Evolutionary conservation across 2,329 filamentous ascomycete species (phyloP).

Genomic region (Chaetomium olivaceum): DNA sequence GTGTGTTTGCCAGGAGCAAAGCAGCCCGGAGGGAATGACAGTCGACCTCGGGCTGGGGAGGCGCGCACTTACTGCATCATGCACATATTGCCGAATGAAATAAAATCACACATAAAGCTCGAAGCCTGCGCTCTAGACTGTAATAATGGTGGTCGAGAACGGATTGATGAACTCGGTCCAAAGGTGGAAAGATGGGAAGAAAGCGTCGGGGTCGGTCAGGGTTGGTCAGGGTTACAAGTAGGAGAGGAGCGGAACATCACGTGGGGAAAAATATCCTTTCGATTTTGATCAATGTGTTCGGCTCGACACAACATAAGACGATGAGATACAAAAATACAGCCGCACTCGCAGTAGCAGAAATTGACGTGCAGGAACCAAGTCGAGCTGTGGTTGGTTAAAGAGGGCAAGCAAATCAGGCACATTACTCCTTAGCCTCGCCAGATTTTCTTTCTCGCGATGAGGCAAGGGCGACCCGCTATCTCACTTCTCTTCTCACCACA

Average conservation of each 20-base stretch:
- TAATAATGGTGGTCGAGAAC: background rate
- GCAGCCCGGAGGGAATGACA: background rate
- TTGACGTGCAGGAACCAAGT: background rate
- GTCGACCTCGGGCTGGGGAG: background rate
- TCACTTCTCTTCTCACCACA: background rate
- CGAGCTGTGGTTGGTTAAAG: background rate
- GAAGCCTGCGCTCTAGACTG: background rate
- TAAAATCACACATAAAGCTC: background rate
- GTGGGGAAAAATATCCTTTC: background rate
- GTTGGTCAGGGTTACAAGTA: background rate
- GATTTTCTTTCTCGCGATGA: slow-evolving; percentile 8
- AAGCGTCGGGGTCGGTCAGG: background rate
- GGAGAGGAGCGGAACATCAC: background rate
- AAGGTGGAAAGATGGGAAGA: background rate
- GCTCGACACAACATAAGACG: background rate
- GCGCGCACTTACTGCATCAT: background rate
- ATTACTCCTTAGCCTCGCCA: background rate
- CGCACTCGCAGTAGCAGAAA: background rate
- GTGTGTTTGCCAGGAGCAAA: slow-evolving; percentile 25
- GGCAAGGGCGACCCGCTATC: background rate
- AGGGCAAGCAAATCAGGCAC: background rate
- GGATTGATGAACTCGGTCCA: background rate
- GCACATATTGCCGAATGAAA: background rate
- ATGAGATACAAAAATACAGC: background rate
- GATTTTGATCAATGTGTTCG: background rate